phyloP scores from a whole-genome alignment of 75 land plant genomes.

The Isoetes taiwanensis region DNA sequence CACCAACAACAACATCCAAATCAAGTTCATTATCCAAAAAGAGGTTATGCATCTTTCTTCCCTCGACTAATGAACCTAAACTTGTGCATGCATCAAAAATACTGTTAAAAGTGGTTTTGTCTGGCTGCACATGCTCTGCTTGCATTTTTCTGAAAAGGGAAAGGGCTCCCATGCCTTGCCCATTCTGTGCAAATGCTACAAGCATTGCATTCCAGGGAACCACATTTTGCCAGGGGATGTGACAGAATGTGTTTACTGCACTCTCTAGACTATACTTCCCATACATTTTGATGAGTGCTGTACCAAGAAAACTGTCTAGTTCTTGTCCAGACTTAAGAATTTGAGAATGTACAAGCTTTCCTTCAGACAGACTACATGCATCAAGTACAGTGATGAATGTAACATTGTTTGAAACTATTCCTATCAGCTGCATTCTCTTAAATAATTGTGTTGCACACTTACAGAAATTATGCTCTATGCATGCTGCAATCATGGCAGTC shows the following conservation, averaged over 20 bases:
- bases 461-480: background rate
- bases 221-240: too few relatives aligned
- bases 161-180: too few relatives aligned
- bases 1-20: slow-evolving; percentile 29
- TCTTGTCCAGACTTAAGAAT: too few relatives aligned
- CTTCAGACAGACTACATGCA: too few relatives aligned
- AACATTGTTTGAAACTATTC: background rate
- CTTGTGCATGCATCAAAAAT: slow-evolving; percentile 40
- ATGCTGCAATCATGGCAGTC: background rate
- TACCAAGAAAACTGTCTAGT: too few relatives aligned
- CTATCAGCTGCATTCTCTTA: background rate
- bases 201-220: too few relatives aligned
- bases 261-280: too few relatives aligned
- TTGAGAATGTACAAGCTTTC: too few relatives aligned
- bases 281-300: too few relatives aligned
- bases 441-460: background rate
- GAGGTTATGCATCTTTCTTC: slow-evolving; percentile 41
- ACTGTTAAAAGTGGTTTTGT: slow-evolving; percentile 32
- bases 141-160: slow-evolving; percentile 51
- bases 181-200: too few relatives aligned
- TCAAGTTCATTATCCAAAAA: slow-evolving; percentile 16
- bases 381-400: background rate
- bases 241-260: too few relatives aligned
- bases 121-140: slow-evolving; percentile 16
- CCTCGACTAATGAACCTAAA: slow-evolving; percentile 24